A percentile compares a stretch with the other conserved stretches of the same genome.
Conservation (phyloP, 1,139 yeast genomes). For the Pichia sp. region DNA sequence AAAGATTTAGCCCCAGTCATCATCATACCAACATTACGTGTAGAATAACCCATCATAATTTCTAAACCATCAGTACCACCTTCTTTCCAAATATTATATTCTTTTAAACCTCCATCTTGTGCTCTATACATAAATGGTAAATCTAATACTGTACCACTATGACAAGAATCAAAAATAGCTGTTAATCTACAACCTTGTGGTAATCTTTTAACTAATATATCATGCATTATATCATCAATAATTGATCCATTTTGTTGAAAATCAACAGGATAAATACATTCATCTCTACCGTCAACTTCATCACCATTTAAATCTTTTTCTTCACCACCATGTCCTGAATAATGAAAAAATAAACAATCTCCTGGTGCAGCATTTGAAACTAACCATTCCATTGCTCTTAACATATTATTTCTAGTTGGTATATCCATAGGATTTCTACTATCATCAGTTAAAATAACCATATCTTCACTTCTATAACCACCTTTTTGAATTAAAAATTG, state of each 20-base stretch:
- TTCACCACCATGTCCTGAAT: conserved; percentile 93
- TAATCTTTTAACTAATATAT: conserved; percentile 67
- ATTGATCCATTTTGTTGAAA: conserved; percentile 55
- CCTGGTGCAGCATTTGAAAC: conserved; percentile 80
- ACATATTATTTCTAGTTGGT: conserved; percentile 73
- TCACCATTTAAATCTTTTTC: conserved; percentile 79
- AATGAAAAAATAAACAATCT: conserved; percentile 79
- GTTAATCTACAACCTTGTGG: conserved; percentile 83
- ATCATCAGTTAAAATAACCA: conserved; percentile 77
- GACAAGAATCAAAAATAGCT: conserved; percentile 88
- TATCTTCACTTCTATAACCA: conserved; percentile 72
- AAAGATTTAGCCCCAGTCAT: conserved; percentile 43
- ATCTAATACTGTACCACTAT: conserved; percentile 87
- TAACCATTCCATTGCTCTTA: conserved; percentile 89
- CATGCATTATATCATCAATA: conserved; percentile 82
- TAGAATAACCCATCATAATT: conserved; percentile 66
- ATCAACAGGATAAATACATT: conserved; percentile 87
- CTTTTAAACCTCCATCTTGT: conserved; percentile 77
- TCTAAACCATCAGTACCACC: conserved; percentile 71
- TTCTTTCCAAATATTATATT: conserved; percentile 81
- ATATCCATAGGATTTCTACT: conserved; percentile 54
- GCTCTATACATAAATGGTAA: conserved; percentile 87
- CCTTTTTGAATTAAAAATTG: conserved; percentile 47
- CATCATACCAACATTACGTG: conserved; percentile 61
- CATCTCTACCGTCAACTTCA: conserved; percentile 86